Base-by-base conservation (phyloP, 805 yeast species). In the Ogataea saltuana region DNA sequence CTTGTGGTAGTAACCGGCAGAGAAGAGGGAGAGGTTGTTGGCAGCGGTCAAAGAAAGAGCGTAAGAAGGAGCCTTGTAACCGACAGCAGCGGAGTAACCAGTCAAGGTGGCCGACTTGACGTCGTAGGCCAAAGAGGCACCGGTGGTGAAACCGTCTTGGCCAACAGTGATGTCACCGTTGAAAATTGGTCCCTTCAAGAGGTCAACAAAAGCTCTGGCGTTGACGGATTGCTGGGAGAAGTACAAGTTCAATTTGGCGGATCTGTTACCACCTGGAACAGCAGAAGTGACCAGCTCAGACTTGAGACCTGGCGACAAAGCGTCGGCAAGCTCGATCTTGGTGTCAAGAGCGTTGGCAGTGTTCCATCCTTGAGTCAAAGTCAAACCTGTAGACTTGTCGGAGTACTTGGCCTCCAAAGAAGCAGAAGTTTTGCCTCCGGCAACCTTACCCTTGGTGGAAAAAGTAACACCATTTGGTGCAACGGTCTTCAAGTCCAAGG, bases 361-460 rank as follows among this genome's bases (percentile, higher is more conserved):
- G 75, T 90, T 84, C 97, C 98, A 90, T 65, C 97, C 96, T 78
- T 93, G 98, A 58, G 97, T 89, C 64, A 93, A 74, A 54, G 97
- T 81, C 63, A 93, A 76, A 53, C 97, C 97, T 50, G 93, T 75
- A 51, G 89, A 78, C 78, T 88, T 88, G 81, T 93, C 99, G 50
- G 86, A 72, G 77, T 84, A 87, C 76, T 87, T 88, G 60, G 95
- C 86, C 72, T 93, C 98, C 46, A 93, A 73, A 63, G 85, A 80
- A 58, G 96, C 95, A 51, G 90, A 81, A 58, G 93, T 81, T 58
- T 95, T 74, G 65, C 85, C 83, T 64, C 82, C 87, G 61, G 83
- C 77, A 53, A 83, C 76, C 75, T 88, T 89, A 68, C 96, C 97
- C 77, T 88, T 88, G 65, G 88, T 87, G 62, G 93, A 79, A 81